Percentiles rank a stretch among this genome's conserved stretches.
phyloP scores from a whole-genome alignment of 768 basidiomycete genomes.

The Auriscalpium microsporum region DNA sequence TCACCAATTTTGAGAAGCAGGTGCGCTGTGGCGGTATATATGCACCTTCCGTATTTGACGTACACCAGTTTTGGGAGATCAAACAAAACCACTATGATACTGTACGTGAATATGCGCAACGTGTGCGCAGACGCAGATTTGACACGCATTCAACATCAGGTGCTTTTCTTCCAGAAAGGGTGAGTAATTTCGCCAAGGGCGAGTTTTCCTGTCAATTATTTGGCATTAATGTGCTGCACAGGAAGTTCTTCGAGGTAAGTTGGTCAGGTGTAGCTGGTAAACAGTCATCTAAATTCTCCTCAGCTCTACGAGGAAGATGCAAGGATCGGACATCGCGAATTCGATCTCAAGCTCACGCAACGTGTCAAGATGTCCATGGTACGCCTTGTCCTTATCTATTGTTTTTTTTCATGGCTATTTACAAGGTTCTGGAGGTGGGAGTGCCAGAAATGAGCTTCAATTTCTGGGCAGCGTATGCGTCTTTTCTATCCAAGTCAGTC shows the following conservation, averaged over 20 bases:
- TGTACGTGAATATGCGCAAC: slow-evolving; percentile 27
- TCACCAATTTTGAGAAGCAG: slow-evolving; percentile 96
- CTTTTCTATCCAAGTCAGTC: not conserved
- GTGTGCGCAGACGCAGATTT: slow-evolving; percentile 16
- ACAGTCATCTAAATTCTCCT: not conserved
- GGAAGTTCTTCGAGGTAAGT: slow-evolving; percentile 72
- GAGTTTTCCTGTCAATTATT: not conserved
- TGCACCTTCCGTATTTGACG: not conserved
- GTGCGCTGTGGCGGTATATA: slow-evolving; percentile 16
- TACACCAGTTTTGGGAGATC: slow-evolving; percentile 50
- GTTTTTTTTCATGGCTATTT: not conserved
- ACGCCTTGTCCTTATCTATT: slow-evolving; percentile 7
- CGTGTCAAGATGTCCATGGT: slow-evolving; percentile 99
- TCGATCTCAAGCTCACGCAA: slow-evolving; percentile 86
- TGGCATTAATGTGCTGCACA: slow-evolving; percentile 26
- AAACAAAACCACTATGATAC: slow-evolving; percentile 98
- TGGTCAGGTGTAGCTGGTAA: not conserved
- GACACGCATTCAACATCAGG: slow-evolving; percentile 27
- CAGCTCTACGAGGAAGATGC: slow-evolving; percentile 95
- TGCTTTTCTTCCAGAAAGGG: slow-evolving; percentile 99
- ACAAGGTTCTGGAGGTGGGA: slow-evolving; percentile 53
- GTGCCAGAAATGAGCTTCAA: slow-evolving; percentile 93
- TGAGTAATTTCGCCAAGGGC: slow-evolving; percentile 20
- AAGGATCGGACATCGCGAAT: slow-evolving; percentile 84
- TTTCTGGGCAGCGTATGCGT: slow-evolving; percentile 78